phyloP scores from a whole-genome alignment of 1,284 basidiomycete genomes.

The Schizophyllum amplum region DNA sequence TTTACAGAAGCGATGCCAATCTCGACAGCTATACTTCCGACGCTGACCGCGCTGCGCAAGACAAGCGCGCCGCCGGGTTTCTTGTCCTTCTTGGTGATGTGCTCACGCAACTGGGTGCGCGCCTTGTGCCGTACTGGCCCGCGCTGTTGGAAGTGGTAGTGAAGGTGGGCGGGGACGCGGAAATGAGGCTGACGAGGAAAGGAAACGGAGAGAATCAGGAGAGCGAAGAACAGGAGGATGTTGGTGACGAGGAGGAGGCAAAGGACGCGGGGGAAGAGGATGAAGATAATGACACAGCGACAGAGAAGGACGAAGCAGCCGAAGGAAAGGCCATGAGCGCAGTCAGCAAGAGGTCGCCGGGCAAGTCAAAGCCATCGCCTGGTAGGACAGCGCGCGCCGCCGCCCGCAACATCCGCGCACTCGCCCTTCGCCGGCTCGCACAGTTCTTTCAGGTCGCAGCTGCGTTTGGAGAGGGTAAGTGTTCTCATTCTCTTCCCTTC shows the following conservation, averaged over 20 bases:
- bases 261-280: conserved; percentile 12
- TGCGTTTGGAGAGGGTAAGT: conserved; percentile 9
- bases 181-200: conserved; percentile 39
- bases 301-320: conserved; percentile 24
- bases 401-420: conserved; percentile 64
- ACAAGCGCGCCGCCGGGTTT: conserved; percentile 43
- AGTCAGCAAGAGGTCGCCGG: conserved; percentile 25
- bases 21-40: too few species aligned
- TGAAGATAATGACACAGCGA: conserved; percentile 17
- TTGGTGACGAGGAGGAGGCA: conserved; percentile 10
- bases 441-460: conserved; percentile 73
- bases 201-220: too few species aligned
- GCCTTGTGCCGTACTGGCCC: conserved; percentile 65
- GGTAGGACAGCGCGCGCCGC: conserved; percentile 27
- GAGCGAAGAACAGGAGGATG: conserved; percentile 11
- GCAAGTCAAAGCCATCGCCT: conserved; percentile 25
- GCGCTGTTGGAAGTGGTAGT: conserved; percentile 62
- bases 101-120: conserved; percentile 71
- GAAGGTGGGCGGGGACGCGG: conserved; percentile 58
- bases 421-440: conserved; percentile 79
- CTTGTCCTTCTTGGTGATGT: conserved; percentile 81
- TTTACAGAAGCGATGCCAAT: too few species aligned
- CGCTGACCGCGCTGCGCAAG: too few species aligned
- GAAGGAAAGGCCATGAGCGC: conserved; percentile 17
- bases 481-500: conserved; percentile 74